These are phyloP conservation scores for Hypoxylon sp. DNA, from an alignment of 2,329 filamentous ascomycete genomes.

Conservation along the genomic window DNA sequence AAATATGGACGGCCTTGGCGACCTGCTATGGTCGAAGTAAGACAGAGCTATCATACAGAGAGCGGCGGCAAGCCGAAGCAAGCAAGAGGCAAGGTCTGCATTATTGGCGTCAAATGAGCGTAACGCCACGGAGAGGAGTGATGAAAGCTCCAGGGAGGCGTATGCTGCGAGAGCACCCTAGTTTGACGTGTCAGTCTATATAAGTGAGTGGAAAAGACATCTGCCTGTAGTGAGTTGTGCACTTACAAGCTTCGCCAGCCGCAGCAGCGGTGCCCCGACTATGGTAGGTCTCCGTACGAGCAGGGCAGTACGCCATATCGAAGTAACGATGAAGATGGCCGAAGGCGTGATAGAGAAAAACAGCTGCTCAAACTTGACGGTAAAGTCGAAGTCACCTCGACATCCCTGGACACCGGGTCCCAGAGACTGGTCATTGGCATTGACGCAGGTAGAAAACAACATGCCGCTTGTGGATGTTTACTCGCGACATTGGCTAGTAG, in stretches of 20 bases:
- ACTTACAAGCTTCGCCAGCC: conserved; percentile 46
- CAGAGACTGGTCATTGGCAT: conserved; percentile 38
- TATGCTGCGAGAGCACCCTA: conserved; percentile 31
- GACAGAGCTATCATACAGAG: conserved; percentile 32
- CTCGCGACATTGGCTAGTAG: neutral
- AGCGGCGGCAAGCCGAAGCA: conserved; percentile 27
- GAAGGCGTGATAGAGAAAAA: conserved; percentile 56
- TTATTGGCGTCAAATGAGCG: conserved; percentile 8
- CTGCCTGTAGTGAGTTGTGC: neutral
- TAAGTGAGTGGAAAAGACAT: neutral
- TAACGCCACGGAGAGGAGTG: conserved; percentile 13
- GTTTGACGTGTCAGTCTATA: neutral
- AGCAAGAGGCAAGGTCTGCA: conserved; percentile 23
- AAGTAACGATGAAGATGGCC: conserved; percentile 49
- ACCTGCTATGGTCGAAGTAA: conserved; percentile 33
- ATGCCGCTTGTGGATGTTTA: conserved; percentile 7
- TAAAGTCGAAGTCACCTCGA: conserved; percentile 60
- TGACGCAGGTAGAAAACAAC: conserved; percentile 27
- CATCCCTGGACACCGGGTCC: conserved; percentile 57
- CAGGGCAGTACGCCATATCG: conserved; percentile 45
- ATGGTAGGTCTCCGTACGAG: conserved; percentile 46
- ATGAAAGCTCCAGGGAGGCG: conserved; percentile 29
- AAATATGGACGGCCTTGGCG: conserved; percentile 53
- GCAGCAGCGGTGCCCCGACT: conserved; percentile 48
- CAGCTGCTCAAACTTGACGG: conserved; percentile 57